phyloP scores from a whole-genome alignment of 2,329 filamentous ascomycete genomes.

The Phaeosphaeria sp. region DNA sequence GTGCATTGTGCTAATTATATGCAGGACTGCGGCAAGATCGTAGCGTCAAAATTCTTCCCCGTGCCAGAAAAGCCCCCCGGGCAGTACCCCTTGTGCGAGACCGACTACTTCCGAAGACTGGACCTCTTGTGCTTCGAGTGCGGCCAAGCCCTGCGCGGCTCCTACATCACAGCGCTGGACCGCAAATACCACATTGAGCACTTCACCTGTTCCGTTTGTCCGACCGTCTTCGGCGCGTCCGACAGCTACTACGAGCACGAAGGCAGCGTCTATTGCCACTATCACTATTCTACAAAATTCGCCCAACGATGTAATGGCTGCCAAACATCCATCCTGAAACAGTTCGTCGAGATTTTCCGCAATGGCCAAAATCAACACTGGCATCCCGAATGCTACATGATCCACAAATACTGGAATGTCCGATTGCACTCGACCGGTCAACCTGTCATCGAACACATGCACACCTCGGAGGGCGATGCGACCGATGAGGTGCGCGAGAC shows the following conservation, averaged over 20 bases:
- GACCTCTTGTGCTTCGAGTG: constrained; percentile 92
- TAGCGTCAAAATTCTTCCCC: constrained; percentile 98
- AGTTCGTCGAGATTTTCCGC: constrained; percentile 98
- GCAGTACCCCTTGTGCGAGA: constrained; percentile 97
- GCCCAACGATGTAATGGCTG: constrained; percentile 96
- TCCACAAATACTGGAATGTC: constrained; percentile 99
- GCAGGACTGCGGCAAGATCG: constrained; percentile 96
- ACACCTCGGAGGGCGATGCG: constrained; percentile 58
- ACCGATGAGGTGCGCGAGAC: constrained; percentile 73
- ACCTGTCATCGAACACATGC: constrained; percentile 44
- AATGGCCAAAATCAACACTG: constrained; percentile 99
- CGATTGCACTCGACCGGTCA: constrained; percentile 64
- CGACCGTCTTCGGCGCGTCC: constrained; percentile 96
- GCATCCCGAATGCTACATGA: constrained; percentile 99
- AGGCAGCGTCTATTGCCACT: constrained; percentile 95
- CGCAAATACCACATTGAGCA: constrained; percentile 98
- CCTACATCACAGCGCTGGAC: constrained; percentile 96
- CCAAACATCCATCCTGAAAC: constrained; percentile 95
- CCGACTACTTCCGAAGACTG: constrained; percentile 91
- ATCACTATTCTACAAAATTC: constrained; percentile 97
- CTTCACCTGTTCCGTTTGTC: constrained; percentile 96
- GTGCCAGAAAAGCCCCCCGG: constrained; percentile 87
- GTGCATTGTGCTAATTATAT: constrained; percentile 5
- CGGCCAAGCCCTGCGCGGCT: constrained; percentile 89
- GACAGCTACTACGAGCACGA: constrained; percentile 99